Evolutionary conservation across 257 asterid species (phyloP).

Genomic region (Petunia axillaris): DNA sequence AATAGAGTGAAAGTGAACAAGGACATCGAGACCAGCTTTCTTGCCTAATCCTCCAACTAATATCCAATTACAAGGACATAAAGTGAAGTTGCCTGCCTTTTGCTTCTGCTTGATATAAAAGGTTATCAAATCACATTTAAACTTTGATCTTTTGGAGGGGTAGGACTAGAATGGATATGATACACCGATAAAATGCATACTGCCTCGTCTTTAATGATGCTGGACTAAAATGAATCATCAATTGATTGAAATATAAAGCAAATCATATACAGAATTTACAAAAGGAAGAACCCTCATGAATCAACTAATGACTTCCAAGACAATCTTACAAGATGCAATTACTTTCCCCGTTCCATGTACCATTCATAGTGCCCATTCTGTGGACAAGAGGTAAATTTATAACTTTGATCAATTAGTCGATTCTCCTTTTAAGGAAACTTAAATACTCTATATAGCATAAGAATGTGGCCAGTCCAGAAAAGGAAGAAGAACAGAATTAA

Average conservation of each 20-base stretch:
- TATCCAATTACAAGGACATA: background rate
- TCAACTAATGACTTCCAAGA: slow-evolving; percentile 7
- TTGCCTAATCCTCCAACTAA: too few species aligned
- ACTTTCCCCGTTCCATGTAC: background rate
- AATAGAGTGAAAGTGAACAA: background rate
- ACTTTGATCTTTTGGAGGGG: background rate
- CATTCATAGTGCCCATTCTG: background rate
- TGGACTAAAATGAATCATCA: background rate
- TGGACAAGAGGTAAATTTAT: background rate
- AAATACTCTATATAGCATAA: too few species aligned
- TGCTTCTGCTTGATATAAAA: background rate
- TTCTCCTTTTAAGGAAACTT: background rate
- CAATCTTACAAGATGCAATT: background rate
- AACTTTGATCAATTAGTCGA: background rate
- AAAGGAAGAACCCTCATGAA: slow-evolving; percentile 19
- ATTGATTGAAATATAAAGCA: background rate
- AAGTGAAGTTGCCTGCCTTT: background rate
- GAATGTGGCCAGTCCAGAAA: background rate
- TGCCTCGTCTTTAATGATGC: background rate
- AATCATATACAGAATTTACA: background rate
- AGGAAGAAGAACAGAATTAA: background rate
- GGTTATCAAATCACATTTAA: background rate
- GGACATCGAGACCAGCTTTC: too few species aligned
- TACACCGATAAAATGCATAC: background rate
- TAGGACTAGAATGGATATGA: background rate